Conservation (phyloP, 2,329 filamentous ascomycete species). For the Exophiala oligosperma region DNA sequence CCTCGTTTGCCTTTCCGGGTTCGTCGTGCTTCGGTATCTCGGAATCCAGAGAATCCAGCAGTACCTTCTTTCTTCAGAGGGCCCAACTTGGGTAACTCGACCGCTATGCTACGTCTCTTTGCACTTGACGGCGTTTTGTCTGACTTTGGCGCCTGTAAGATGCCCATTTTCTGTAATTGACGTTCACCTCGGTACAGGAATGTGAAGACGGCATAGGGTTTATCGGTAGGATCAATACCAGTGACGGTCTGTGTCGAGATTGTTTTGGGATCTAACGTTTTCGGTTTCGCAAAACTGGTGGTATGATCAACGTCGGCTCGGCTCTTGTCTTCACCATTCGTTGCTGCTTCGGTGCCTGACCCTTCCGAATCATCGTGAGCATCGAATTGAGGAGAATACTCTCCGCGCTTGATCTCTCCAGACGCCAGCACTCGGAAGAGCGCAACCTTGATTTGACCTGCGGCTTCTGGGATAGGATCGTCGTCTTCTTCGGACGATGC, state of each 20-base stretch:
- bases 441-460: slow-evolving; percentile 96
- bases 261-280: slow-evolving; percentile 91
- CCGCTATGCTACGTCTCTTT: slow-evolving; percentile 80
- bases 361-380: slow-evolving; percentile 89
- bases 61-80: slow-evolving; percentile 85
- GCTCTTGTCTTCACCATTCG: slow-evolving; percentile 59
- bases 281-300: slow-evolving; percentile 95
- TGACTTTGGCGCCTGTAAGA: slow-evolving; percentile 68
- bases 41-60: slow-evolving; percentile 85
- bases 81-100: slow-evolving; percentile 81
- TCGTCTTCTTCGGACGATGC: slow-evolving; percentile 70
- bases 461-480: slow-evolving; percentile 82
- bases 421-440: slow-evolving; percentile 94
- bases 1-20: slow-evolving; percentile 53
- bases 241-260: slow-evolving; percentile 99
- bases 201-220: slow-evolving; percentile 94
- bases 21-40: slow-evolving; percentile 63
- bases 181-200: slow-evolving; percentile 96
- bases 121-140: slow-evolving; percentile 60
- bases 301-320: slow-evolving; percentile 92
- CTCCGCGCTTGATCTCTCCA: slow-evolving; percentile 95
- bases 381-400: slow-evolving; percentile 97
- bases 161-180: slow-evolving; percentile 95
- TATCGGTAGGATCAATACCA: slow-evolving; percentile 87
- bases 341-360: slow-evolving; percentile 45